Evolutionary conservation across 2,329 filamentous ascomycete species (phyloP), one percentile per base, ranked within the genome.

Genomic region (Cladosporium sphaerospermum): DNA sequence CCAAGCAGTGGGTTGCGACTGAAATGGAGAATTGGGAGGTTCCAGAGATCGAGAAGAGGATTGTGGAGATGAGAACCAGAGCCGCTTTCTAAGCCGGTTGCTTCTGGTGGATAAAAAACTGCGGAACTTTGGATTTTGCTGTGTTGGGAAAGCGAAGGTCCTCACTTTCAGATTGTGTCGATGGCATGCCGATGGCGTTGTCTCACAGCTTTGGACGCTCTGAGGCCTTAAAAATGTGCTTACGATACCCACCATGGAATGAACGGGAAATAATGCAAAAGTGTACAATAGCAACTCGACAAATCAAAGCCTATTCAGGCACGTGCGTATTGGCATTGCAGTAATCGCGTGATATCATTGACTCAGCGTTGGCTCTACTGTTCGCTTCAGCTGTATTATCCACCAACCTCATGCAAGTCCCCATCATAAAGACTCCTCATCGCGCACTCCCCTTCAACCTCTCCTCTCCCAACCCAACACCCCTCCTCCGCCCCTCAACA

Each of bases 1-100:
- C 89, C 76, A 96, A 96, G 78, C 84, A 89, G 71, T 90, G 91
- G 82, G 95, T 99, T 74, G 92, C 92, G 2, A 90, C 81, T 47
- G 92, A 97, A 71, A 72, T 97, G 61, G 93, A 97, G 71, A 28
- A 39, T 14, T 84, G 93, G 54, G 92, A 88, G 40, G 84, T 96
- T 52, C 76, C 89, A 62, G 89, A 97, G 72, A 93, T 99, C 65
- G 95, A 99, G 77, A 84, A 93, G 65, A 96, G 96, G 75, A 92
- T 99, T 66, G 60, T 61, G 44, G 68, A 70, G 60, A 69, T 69
- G 66, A 64, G 68, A 57, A 65, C 61, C 14, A 61, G 68, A 55
- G 68, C 70, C 5, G 68, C 68, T 10, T 71, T 68, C 47, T 70
- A 66, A 28, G 49, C 32, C 34, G 23, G 9, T 37, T 9, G 32